Base-by-base conservation (phyloP, 345 rosid genomes). In the Gossypium ekmanianum region DNA sequence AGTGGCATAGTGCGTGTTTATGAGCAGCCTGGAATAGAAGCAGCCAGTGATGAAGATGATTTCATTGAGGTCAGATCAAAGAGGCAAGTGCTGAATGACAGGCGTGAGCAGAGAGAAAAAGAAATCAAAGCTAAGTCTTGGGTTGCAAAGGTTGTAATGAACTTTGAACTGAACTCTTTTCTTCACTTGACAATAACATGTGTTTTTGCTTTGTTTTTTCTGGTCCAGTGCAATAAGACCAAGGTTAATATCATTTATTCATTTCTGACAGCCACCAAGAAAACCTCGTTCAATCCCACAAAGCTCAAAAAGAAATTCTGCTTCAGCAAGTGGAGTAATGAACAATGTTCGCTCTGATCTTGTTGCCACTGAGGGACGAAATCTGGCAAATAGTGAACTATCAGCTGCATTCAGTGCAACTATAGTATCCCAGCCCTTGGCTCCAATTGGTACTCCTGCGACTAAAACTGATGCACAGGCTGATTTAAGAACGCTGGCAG, bases 21-120 rank as follows among this genome's bases (percentile, higher is more conserved):
- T 71, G 88, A 92, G 87, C 97, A 94, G 83, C 97, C 88, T 80
- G 98, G 93, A 75, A 91, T 90, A 78, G 97, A 93, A 87, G 89
- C 87, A 71, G 94, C 97, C 43, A 89, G 97, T 79, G 97, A 92
- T 50, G 94, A 88, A 81, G 97, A 95, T 80, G 97, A 96, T 81
- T 96, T 96, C 81, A 96, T 93, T 79, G 93, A 96, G 87, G 99
- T 96, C 55, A 92, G 97, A 79, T 96, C 99, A 71, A 96, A 93
- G 87, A 92, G 97, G 88, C 97, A 96, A 87, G 89, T 96, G 97
- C 85, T 90, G 81, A 93, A 91, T 79, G 94, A 96, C 81, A 90
- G 94, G 26, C 97, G 98, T 75, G 99, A 91, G 80, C 97, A 93
- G 84, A 91, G 97, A 81, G 97, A 96, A 80, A 96, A 96, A 78